Base-by-base conservation (phyloP, 2,329 filamentous ascomycete genomes). In the Phialophora tarda region DNA sequence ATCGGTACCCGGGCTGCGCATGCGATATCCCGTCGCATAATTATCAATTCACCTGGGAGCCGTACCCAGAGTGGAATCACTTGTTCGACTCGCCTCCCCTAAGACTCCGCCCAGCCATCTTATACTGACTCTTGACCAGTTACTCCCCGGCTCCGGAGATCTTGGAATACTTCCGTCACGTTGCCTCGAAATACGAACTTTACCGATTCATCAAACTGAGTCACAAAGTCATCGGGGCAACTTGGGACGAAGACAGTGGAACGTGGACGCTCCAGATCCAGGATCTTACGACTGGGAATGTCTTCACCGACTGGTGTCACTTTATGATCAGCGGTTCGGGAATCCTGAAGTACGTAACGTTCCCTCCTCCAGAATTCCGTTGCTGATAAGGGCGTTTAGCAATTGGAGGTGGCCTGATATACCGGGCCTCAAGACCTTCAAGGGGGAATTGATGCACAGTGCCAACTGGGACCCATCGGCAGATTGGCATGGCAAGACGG, bases 331-430 rank as follows among this genome's bases (percentile, higher is more conserved):
- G 74, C 57, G 71, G 53, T 0, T 68, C 63, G 12, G 74, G 74
- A 3, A 66, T 74, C 14, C 64, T 76, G 14, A 76, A 74, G 86
- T 71, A 86, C 86, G 64, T 4, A 0, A 83, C 86, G 69, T 75
- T 88, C 34, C 6, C 32, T 44, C n/a, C 17, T 47, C 12, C 24
- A n/a, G n/a, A n/a, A n/a, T n/a, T n/a, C n/a, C n/a, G n/a, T 34
- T 24, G 23, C 24, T 6, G 38, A 17, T 4, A 3, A 30, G 7
- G 21, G 44, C 2, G 5, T 11, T 12, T 44, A 88, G 88, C 47
- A 68, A 69, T 76, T 76, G 71, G 71, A 69, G 65, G 24, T 71
- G 67, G 68, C 78, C 79, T 4, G 65, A 73, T 1, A 77, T 80
- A 24, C 63, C 66, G 2, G 78, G 78, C 4, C 64, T 79, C 6